Evolutionary conservation across 306 rosid species (phyloP).

Genomic region (Trichosanthes truncata): DNA sequence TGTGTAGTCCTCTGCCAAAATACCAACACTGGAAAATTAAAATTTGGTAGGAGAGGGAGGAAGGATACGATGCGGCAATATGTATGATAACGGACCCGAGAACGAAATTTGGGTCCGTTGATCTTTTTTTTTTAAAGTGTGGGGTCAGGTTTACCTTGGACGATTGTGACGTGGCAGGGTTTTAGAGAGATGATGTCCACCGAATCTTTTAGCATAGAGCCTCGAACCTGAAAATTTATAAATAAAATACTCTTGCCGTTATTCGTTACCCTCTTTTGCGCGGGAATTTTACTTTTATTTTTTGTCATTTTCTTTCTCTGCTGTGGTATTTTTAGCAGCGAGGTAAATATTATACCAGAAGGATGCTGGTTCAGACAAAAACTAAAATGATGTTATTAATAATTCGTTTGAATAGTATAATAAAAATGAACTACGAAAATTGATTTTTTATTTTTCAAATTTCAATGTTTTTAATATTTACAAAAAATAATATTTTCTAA

Average conservation of each 20-base stretch:
- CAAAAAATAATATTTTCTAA: too few species aligned
- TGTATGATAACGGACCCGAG: background rate
- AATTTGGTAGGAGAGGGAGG: background rate
- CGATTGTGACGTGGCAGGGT: constrained; percentile 66
- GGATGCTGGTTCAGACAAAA: too few species aligned
- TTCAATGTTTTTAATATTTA: too few species aligned
- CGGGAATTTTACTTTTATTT: background rate
- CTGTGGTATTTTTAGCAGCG: too few species aligned
- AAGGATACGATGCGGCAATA: background rate
- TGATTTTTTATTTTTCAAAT: too few species aligned
- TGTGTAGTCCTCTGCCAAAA: constrained; percentile 58
- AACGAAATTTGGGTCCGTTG: background rate
- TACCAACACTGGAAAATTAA: background rate
- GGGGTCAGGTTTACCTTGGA: constrained; percentile 42
- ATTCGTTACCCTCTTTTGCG: background rate
- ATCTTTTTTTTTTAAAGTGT: background rate
- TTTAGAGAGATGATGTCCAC: constrained; percentile 77
- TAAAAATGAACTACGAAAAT: too few species aligned
- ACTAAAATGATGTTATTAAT: too few species aligned
- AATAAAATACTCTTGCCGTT: constrained; percentile 4
- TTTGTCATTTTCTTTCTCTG: background rate
- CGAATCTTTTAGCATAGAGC: constrained; percentile 51
- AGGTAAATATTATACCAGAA: too few species aligned
- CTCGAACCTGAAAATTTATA: constrained; percentile 48
- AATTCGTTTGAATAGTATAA: background rate